Base-by-base conservation (phyloP, 352 stramenopile species). In the Phytophthora aleatoria region DNA sequence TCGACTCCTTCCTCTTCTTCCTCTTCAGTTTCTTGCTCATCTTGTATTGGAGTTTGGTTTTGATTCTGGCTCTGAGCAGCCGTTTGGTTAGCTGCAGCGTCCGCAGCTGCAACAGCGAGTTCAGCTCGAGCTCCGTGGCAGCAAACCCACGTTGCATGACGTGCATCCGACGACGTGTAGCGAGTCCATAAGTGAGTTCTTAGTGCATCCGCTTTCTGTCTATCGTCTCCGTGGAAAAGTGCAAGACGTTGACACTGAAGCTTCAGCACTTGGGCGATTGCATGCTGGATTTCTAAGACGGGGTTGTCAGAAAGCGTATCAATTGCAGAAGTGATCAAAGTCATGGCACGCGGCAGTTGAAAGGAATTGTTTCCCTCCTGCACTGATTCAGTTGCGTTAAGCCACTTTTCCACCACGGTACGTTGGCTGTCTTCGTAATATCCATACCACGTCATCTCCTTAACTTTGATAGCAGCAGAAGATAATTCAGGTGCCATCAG, bases 401-500 rank as follows among this genome's bases (percentile, higher is more conserved):
- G 68, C 86, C 84, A 95, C 50, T 83, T 88, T n/a, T 91, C 81
- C 15, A 93, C 75, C 3, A 93, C 55, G 13, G 56, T 82, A 8
- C 69, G 73, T 41, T 81, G 69, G 5, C 72, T 72, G 13, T 83
- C 61, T 57, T 73, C 61, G 28, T 90, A 74, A 43, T 83, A 75
- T 20, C 53, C 61, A 57, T 89, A 91, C 82, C 79, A 90, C 5
- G 77, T 91, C 80, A 92, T 89, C 33, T 92, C 72, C 30, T 76
- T 64, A 26, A 81, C 73, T 16, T 71, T 50, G 4, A 91, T 53
- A 0, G 75, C 59, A 1, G 16, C 53, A 10, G 59, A 1, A 3
- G 68, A 76, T 5, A 73, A 52, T 27, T 87, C 77, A 0, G 77
- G 36, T 1, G 27, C 44, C 10, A 91, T 51, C 10, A 89, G 69